Evolutionary conservation across 495 filamentous ascomycete genomes (phyloP), one percentile per base, ranked within the genome.

Genomic region (Neurospora sp.): DNA sequence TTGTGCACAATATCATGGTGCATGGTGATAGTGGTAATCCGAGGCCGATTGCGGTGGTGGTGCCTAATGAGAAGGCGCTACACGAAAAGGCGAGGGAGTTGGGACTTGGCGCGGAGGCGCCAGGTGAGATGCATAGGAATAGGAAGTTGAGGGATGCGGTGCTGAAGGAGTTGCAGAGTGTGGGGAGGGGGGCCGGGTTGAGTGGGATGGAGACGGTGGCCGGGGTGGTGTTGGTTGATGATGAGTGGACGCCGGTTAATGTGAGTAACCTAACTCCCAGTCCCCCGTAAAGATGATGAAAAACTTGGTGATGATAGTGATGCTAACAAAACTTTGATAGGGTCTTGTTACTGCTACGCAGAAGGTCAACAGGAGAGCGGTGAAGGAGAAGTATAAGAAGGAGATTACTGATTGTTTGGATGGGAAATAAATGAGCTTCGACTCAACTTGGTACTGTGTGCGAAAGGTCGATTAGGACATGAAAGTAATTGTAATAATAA

Each of bases 201-300:
- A 81, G 79, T 10, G 77, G 79, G 4, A 86, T 90, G 69, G 89
- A 91, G 84, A 86, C 88, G 44, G 84, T 91, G 37, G 81, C 82
- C 5, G 89, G 88, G 27, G 87, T 90, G 31, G 89, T 90, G 72
- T 35, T 91, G 39, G 84, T 85, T 1, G 89, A 90, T 69, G 89
- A 90, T 76, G 89, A 91, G 80, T 91, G 89, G 89, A 90, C 88
- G 71, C 89, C 89, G 37, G 81, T 83, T 18, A 90, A 86, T 79
- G 89, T 90, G 79, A 87, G 27, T 27, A 27, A 27, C 27, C 27
- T 27, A 27, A 27, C 27, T 27, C 27, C 27, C 27, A 27, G 27
- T 27, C 27, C 27, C 27, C 27, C 27, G 27, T 27, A 27, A 27
- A 27, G 27, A 27, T 27, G 27, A 27, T 27, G 27, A 27, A 27